Base-by-base conservation (phyloP, 768 basidiomycete species). In the Megacollybia marginata region DNA sequence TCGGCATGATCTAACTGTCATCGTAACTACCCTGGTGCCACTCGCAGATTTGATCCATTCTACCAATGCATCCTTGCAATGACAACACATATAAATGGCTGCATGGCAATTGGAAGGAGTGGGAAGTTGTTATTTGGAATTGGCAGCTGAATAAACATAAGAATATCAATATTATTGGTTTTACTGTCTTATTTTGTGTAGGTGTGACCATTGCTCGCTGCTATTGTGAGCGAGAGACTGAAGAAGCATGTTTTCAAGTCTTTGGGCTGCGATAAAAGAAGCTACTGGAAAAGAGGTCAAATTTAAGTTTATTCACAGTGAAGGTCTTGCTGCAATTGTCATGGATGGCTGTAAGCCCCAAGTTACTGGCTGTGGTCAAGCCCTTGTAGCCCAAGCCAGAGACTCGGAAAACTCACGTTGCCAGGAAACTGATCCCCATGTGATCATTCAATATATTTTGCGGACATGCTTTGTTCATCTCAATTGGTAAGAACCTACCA, bases 71-170 rank as follows among this genome's bases (percentile, higher is more conserved):
- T 51, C 55, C 0, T 43, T 58, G 4, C 57, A n/a, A 58, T 46
- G 58, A 59, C 33, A 56, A 58, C 33, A 59, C 58, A 0, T 59
- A 59, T 33, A 47, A 52, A 5, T 54, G 58, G 1, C 34, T 51
- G 6, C 50, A 55, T 33, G 55, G 54, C 6, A n/a, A n/a, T 8
- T 59, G 58, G 55, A 59, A 59, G 36, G 58, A 59, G 46, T 59
- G 56, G 58, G 58, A 59, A 18, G 49, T 59, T 5, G 58, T 57
- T 0, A 50, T 59, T 33, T 59, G 56, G 56, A 48, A 56, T 31
- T 12, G 46, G 13, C 42, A 42, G n/a, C 28, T 52, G 15, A 48
- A 60, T 49, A 46, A 42, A 6, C 50, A 57, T 60, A 46, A 28
- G 55, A n/a, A n/a, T 53, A 35, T 35, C 16, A 13, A 15, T 35